phyloP scores from a whole-genome alignment of 352 stramenopile genomes.

The Elongisporangium undulatum region DNA sequence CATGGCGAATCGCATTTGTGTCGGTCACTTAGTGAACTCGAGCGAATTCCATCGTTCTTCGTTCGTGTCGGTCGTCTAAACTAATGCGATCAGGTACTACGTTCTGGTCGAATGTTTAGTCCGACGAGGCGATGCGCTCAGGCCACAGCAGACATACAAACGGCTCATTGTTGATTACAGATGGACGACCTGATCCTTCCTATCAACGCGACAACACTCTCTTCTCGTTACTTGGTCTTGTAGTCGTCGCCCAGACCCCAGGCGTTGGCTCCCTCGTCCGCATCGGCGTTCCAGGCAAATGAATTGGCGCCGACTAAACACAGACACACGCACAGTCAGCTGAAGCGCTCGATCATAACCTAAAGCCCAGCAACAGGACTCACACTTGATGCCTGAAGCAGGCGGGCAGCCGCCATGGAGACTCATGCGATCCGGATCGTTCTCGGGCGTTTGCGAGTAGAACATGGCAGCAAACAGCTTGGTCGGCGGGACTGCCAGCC shows the following conservation, averaged over 20 bases:
- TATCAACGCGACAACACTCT: background rate
- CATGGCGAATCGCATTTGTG: too few relatives aligned
- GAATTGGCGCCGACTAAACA: constrained; percentile 50
- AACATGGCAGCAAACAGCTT: constrained; percentile 72
- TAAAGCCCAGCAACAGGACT: constrained; percentile 8
- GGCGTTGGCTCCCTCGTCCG: constrained; percentile 57
- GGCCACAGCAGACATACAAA: background rate
- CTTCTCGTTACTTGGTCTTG: constrained; percentile 12
- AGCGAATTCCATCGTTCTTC: too few relatives aligned
- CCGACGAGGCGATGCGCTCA: background rate
- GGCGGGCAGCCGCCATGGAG: constrained; percentile 63
- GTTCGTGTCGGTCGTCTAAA: background rate
- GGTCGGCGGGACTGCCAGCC: constrained; percentile 53
- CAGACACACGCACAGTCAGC: constrained; percentile 8
- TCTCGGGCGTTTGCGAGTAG: constrained; percentile 64
- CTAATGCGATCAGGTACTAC: background rate
- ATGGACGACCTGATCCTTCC: background rate
- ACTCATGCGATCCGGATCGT: constrained; percentile 47
- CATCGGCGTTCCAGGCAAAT: constrained; percentile 69
- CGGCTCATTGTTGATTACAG: background rate
- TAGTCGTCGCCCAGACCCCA: constrained; percentile 42
- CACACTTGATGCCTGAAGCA: constrained; percentile 56
- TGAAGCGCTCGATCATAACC: constrained; percentile 1
- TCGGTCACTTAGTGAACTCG: too few relatives aligned
- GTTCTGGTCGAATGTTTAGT: background rate